Conservation (phyloP, 164 flowering plant genomes). For the Echeveria elegans region DNA sequence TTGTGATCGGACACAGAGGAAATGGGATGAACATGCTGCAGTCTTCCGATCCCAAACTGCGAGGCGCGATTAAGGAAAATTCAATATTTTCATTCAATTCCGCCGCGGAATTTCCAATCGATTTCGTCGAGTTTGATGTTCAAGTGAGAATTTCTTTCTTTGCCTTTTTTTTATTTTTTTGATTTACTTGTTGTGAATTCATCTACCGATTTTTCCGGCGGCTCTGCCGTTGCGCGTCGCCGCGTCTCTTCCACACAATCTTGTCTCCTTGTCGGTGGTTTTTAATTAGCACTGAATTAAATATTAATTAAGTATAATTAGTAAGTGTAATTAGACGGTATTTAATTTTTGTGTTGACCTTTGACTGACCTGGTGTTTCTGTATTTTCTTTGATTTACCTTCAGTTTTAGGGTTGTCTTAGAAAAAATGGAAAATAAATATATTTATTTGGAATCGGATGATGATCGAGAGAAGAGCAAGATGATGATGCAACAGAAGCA, state of each 20-base stretch:
- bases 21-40: constrained; percentile 36
- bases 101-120: constrained; percentile 31
- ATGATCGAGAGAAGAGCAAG: constrained; percentile 1
- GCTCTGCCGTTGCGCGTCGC: too few species aligned
- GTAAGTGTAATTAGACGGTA: too few species aligned
- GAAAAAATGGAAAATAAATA: not conserved
- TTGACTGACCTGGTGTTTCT: not conserved
- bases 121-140: constrained; percentile 45
- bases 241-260: too few species aligned
- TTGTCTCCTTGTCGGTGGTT: not conserved
- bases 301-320: too few species aligned
- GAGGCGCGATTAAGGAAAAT: constrained; percentile 29
- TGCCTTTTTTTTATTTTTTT: not conserved
- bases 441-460: not conserved
- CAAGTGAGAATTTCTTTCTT: constrained; percentile 22
- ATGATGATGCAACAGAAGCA: constrained; percentile 3
- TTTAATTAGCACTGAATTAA: too few species aligned
- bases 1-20: constrained; percentile 41
- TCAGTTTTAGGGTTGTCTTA: not conserved
- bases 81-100: constrained; percentile 34
- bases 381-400: not conserved
- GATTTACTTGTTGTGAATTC: too few species aligned
- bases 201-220: not conserved
- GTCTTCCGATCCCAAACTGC: constrained; percentile 30
- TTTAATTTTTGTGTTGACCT: too few species aligned